Base-by-base conservation (phyloP, 139 green algal genomes). In the Axilococcus clingmanii region DNA sequence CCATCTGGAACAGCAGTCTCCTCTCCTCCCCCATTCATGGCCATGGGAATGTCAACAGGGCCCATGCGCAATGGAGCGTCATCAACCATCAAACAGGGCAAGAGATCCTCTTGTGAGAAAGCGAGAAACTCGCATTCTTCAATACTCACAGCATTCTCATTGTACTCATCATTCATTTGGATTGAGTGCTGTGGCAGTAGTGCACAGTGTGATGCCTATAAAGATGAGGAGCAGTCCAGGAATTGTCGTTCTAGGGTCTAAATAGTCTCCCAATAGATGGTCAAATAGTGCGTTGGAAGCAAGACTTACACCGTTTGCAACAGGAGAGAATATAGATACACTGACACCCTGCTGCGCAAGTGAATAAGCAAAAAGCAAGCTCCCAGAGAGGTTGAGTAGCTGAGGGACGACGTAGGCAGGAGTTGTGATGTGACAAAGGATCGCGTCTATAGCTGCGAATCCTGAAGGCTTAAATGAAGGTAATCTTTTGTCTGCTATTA, bases 281-380 rank as follows among this genome's bases (percentile, higher is more conserved):
- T 89, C 82, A 19, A 65, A 48, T 4, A 83, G 17, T 12, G 79
- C 77, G 47, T 77, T 91, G 25, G 67, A 46, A 0, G 69, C 55
- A 29, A 92, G 48, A 44, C 54, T 71, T 15, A 57, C 45, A 0
- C 76, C 82, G 73, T 92, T 92, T 12, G 82, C 77, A 7, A 79
- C 43, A 1, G 83, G 83, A 6, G 80, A 79, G 0, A 72, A 48
- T 5, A 74, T 4, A 0, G 57, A 76, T 2, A 91, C 48, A 52
- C 50, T 29, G 17, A 17, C 14, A n/a, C 19, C 49, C 5, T 50
- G 58, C 11, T 11, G 33, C 9, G 63, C 57, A 0, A 87, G 60
- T 5, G 79, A 28, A 7, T 46, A 40, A 2, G 71, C 55, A 42
- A 89, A 89, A 3, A 78, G 31, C 0, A 67, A 46, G 27, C 66